Percentiles rank a stretch among this genome's conserved stretches.
These are phyloP conservation scores for Penicillium sp. DNA, from an alignment of 2,329 filamentous ascomycete species.

Conservation along the genomic window DNA sequence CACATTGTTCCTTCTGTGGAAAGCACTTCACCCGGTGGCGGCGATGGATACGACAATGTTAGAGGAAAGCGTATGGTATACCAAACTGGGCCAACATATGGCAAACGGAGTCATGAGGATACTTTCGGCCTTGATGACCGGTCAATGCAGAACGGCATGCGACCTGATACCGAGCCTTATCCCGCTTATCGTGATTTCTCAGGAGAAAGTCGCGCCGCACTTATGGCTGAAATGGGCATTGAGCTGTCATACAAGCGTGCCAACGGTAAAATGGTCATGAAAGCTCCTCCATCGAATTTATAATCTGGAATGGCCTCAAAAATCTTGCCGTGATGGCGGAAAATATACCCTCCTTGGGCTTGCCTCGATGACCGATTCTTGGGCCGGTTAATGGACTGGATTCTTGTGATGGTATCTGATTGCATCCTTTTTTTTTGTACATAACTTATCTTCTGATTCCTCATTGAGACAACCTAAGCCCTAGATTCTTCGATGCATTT, in stretches of 20 bases:
- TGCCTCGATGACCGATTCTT: not conserved
- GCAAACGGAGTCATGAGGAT: slow-evolving; percentile 41
- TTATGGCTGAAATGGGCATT: slow-evolving; percentile 28
- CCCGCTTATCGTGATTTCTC: slow-evolving; percentile 29
- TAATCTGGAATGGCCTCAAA: slow-evolving; percentile 3
- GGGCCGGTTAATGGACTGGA: not conserved
- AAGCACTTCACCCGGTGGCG: slow-evolving; percentile 23
- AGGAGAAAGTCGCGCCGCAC: slow-evolving; percentile 25
- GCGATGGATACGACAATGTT: slow-evolving; percentile 24
- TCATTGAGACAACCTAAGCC: slow-evolving; percentile 6
- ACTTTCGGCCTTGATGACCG: slow-evolving; percentile 42
- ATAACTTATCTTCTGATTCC: slow-evolving; percentile 14
- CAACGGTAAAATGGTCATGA: slow-evolving; percentile 37
- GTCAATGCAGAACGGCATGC: slow-evolving; percentile 47
- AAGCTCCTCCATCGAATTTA: slow-evolving; percentile 27
- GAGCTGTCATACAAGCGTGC: slow-evolving; percentile 40
- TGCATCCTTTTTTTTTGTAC: slow-evolving; percentile 21
- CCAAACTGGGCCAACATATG: slow-evolving; percentile 29
- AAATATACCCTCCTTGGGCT: not conserved
- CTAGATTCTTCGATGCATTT: slow-evolving; percentile 16
- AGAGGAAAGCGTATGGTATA: slow-evolving; percentile 33
- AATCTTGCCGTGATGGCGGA: not conserved
- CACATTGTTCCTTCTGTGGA: slow-evolving; percentile 24
- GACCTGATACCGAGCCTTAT: slow-evolving; percentile 38
- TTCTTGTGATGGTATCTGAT: slow-evolving; percentile 4